Percentiles rank a stretch among this genome's conserved stretches.
Evolutionary conservation across 345 rosid species (phyloP).

Genomic region (Erysimum cheiranthoides): DNA sequence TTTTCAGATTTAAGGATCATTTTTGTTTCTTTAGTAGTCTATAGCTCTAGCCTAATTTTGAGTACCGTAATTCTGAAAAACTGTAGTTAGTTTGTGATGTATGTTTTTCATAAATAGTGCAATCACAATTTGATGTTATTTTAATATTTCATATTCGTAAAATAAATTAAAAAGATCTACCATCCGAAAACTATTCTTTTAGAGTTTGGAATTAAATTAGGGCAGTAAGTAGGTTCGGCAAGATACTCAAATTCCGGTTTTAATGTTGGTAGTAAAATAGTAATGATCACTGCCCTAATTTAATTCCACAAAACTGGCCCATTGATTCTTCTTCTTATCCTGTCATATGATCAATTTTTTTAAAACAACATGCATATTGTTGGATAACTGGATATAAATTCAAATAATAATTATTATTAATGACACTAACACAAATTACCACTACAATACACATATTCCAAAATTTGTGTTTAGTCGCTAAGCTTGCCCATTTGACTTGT

Average conservation of each 20-base stretch:
- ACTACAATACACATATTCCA: background rate
- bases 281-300: too few relatives aligned
- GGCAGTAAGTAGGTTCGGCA: too few relatives aligned
- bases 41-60: background rate
- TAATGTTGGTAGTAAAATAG: too few relatives aligned
- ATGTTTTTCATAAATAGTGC: background rate
- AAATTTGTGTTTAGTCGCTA: background rate
- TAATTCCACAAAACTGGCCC: too few relatives aligned
- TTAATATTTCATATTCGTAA: background rate
- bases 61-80: background rate
- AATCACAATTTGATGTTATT: background rate
- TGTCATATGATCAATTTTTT: too few relatives aligned
- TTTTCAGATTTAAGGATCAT: slow-evolving; percentile 15
- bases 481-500: background rate
- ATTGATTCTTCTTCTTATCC: too few relatives aligned
- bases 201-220: background rate
- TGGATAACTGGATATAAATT: too few relatives aligned
- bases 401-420: too few relatives aligned
- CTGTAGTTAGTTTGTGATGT: background rate
- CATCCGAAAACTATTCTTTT: background rate
- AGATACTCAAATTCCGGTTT: too few relatives aligned
- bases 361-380: too few relatives aligned
- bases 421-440: background rate
- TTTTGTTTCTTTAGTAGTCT: background rate
- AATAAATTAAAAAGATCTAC: background rate